Evolutionary conservation across 352 stramenopile species (phyloP), one percentile per base, ranked within the genome.

Genomic region (Pythium brassicae): DNA sequence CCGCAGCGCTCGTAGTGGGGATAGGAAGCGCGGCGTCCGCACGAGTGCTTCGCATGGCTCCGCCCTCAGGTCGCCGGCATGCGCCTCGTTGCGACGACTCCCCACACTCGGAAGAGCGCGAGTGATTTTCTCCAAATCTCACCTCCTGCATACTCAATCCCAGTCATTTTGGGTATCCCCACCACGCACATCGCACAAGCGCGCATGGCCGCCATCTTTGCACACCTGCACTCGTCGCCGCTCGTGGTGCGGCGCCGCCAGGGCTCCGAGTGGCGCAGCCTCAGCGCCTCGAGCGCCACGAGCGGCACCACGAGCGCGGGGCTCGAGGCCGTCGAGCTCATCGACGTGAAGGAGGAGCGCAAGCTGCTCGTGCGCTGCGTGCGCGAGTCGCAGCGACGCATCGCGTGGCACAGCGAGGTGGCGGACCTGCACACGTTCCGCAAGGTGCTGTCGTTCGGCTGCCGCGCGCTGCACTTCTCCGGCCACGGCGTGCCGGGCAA

Each of bases 161-260:
- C 32, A 37, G 32, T 37, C 32, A 37, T 14, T 37, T 37, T 11
- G 9, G 9, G 8, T 37, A n/a, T n/a, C n/a, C n/a, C n/a, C n/a
- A n/a, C n/a, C n/a, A n/a, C n/a, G n/a, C n/a, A n/a, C n/a, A n/a
- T n/a, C n/a, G n/a, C 37, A 43, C 7, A 9, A 43, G 12, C 15
- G 5, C 23, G 26, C 20, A 63, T 63, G 57, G 50, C 57, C 22
- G 67, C 74, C 39, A 82, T 92, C 52, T 89, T 92, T 67, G 83
- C 82, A 61, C 83, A 92, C 62, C 65, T 92, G 70, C 83, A 92
- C 72, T 92, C 83, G 63, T 90, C 83, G 35, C 83, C 83, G 57
- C 76, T 92, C 25, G 83, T 92, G 46, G 80, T 89, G 58, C 80
- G 83, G 17, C 76, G 79, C 17, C 73, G 70, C 57, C 72, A 59